These are phyloP conservation scores for Amborella trichopoda DNA, from an alignment of 164 flowering plant genomes.

Conservation along the genomic window DNA sequence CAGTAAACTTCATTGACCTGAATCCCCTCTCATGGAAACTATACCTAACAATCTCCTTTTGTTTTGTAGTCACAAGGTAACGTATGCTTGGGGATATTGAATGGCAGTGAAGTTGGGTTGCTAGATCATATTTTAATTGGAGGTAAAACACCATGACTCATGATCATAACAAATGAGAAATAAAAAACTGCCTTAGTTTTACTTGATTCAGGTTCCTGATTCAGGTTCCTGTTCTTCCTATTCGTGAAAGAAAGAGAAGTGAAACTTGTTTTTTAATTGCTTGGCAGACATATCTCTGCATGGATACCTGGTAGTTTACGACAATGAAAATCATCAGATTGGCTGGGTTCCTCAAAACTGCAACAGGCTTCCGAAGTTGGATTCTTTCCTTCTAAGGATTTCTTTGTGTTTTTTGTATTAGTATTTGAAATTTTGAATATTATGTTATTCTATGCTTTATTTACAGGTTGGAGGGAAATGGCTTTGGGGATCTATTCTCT, in stretches of 20 bases:
- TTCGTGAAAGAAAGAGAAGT: background rate
- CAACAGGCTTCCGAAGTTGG: constrained; percentile 58
- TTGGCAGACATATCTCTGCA: constrained; percentile 56
- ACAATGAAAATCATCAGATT: constrained; percentile 57
- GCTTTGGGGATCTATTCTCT: too few relatives aligned
- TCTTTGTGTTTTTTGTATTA: constrained; percentile 19
- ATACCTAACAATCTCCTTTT: background rate
- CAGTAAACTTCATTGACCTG: background rate
- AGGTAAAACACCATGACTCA: constrained; percentile 51
- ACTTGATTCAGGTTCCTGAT: too few relatives aligned
- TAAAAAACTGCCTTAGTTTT: too few relatives aligned
- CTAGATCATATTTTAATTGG: constrained; percentile 48
- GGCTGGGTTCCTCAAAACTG: constrained; percentile 77
- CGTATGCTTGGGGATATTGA: constrained; percentile 79
- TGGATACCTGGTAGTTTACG: constrained; percentile 63
- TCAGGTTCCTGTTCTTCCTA: background rate
- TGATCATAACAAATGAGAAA: too few relatives aligned
- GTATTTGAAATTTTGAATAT: too few relatives aligned
- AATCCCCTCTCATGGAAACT: background rate
- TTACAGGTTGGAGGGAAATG: too few relatives aligned
- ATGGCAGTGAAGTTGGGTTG: constrained; percentile 53
- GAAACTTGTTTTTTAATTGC: background rate
- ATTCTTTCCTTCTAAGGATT: constrained; percentile 8
- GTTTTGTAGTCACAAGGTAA: constrained; percentile 48
- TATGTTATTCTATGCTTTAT: too few relatives aligned